Conservation (phyloP, 345 rosid genomes). For the Stellera chamaejasme region DNA sequence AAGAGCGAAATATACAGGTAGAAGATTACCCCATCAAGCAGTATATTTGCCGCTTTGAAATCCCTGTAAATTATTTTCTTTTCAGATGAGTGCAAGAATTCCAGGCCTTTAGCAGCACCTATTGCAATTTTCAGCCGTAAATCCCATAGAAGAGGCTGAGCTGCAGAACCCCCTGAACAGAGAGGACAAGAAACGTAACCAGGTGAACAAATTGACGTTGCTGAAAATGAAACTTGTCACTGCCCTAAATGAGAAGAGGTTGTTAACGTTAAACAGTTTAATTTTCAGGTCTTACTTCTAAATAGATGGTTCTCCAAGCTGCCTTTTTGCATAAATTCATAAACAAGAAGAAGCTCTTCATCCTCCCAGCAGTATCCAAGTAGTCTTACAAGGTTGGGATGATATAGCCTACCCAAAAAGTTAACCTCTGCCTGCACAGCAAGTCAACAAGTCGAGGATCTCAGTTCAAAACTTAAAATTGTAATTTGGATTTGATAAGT, state of each 20-base stretch:
- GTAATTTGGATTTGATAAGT: neutral
- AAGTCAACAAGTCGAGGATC: slow-evolving; percentile 6
- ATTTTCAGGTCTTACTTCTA: slow-evolving; percentile 43
- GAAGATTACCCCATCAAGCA: slow-evolving; percentile 73
- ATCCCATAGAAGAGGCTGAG: slow-evolving; percentile 78
- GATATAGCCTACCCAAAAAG: slow-evolving; percentile 79
- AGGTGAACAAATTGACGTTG: slow-evolving; percentile 1
- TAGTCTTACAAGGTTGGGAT: slow-evolving; percentile 81
- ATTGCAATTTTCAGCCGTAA: slow-evolving; percentile 63
- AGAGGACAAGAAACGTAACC: slow-evolving; percentile 1
- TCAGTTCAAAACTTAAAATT: neutral
- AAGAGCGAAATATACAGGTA: neutral
- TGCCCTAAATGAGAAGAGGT: neutral
- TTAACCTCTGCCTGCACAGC: slow-evolving; percentile 64
- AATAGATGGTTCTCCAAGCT: slow-evolving; percentile 93
- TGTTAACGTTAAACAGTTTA: neutral
- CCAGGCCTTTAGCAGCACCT: slow-evolving; percentile 82
- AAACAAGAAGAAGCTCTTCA: slow-evolving; percentile 72
- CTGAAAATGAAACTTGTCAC: neutral
- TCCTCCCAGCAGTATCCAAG: slow-evolving; percentile 81
- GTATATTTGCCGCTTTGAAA: slow-evolving; percentile 87
- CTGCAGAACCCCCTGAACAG: slow-evolving; percentile 59
- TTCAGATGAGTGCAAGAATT: slow-evolving; percentile 71
- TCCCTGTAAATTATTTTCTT: slow-evolving; percentile 88
- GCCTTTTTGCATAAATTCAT: slow-evolving; percentile 91